Evolutionary conservation across 2,329 filamentous ascomycete genomes (phyloP), one percentile per base, ranked within the genome.

Genomic region (Pyrenophora teres): DNA sequence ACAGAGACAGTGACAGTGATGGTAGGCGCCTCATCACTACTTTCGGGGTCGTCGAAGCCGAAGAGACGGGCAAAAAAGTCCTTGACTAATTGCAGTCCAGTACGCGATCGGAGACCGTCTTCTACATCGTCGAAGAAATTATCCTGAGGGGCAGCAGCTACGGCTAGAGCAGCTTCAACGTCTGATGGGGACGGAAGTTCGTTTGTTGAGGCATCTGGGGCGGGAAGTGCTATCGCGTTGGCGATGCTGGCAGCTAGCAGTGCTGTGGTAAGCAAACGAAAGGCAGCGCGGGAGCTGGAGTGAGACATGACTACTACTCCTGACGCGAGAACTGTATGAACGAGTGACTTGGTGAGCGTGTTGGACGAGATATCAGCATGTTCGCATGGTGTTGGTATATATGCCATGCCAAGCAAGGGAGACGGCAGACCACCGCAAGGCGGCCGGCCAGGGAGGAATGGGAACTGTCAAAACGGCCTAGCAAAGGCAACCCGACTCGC

Each of bases 381-480:
- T 30, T 39, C 42, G 38, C 21, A 31, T 37, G 23, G 35, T 27
- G 40, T 46, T 53, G 46, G 54, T 57, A 51, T 57, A 57, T 57
- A 57, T 57, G 53, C 33, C 18, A 2, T 36, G 39, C 27, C 36
- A 48, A 44, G 50, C 46, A 57, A 57, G 54, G 54, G 54, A 43
- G 33, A 23, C 4, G 41, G 45, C 33, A 25, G 39, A 43, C 15
- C 27, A 51, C 50, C 50, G 47, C 40, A 25, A 40, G 41, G 33
- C 50, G 50, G 50, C 35, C 50, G 50, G 50, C 35, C 33, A 57
- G 54, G 54, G 54, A 57, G 50, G 54, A 53, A 53, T 54, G 54
- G 23, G 27, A 27, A 13, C 27, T 33, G 43, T 47, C 30, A 23
- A 53, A 57, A 43, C 27, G 35, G 46, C 13, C 27, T 56, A 45